phyloP scores from a whole-genome alignment of 176 grass and related monocot genomes.

The Phyllostachys edulis region DNA sequence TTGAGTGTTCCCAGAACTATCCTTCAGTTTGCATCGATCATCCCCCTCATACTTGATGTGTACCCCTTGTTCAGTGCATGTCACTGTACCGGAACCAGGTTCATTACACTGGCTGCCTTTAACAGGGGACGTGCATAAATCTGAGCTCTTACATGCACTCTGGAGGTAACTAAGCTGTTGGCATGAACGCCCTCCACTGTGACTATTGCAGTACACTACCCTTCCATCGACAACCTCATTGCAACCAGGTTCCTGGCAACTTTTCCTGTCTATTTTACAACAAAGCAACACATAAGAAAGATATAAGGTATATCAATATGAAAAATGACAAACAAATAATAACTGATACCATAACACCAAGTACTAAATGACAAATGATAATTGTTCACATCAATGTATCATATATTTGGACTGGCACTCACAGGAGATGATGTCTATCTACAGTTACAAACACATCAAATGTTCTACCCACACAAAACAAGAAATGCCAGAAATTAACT shows the following conservation, averaged over 20 bases:
- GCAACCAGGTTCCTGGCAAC: conserved; percentile 46
- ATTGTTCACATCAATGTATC: conserved; percentile 3
- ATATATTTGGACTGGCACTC: background rate
- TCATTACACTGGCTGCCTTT: conserved; percentile 16
- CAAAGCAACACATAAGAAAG: conserved; percentile 28
- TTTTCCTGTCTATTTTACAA: conserved; percentile 26
- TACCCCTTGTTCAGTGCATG: conserved; percentile 23
- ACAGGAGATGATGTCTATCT: background rate
- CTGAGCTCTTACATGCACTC: conserved; percentile 15
- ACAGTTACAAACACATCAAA: background rate
- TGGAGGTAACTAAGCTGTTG: conserved; percentile 34
- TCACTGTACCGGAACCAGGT: conserved; percentile 23
- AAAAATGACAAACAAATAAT: background rate
- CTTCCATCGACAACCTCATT: conserved; percentile 18
- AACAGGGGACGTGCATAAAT: conserved; percentile 25
- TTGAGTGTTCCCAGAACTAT: conserved; percentile 25
- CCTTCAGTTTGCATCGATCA: conserved; percentile 32
- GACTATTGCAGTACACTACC: conserved; percentile 38
- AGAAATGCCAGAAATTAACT: conserved; percentile 6
- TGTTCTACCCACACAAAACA: conserved; percentile 8
- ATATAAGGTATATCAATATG: conserved; percentile 5
- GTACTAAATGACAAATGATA: background rate
- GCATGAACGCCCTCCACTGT: background rate
- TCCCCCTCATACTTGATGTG: conserved; percentile 42
- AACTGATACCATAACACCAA: background rate